These are phyloP conservation scores for Metarhizium sp. DNA, from an alignment of 2,329 filamentous ascomycete species.

Conservation along the genomic window DNA sequence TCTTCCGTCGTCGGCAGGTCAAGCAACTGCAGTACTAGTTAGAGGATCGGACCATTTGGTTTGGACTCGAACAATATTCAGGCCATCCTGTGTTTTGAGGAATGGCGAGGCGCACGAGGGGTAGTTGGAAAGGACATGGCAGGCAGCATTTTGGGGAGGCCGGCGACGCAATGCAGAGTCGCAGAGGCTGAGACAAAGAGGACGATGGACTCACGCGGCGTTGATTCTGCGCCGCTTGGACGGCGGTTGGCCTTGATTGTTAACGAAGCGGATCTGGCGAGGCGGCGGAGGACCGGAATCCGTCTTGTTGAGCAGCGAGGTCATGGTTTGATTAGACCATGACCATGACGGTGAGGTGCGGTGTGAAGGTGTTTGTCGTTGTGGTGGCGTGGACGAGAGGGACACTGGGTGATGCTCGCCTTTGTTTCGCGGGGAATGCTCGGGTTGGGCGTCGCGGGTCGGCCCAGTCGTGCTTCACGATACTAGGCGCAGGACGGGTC, in stretches of 20 bases:
- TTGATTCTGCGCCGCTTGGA: constrained; percentile 71
- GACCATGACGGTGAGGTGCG: constrained; percentile 16
- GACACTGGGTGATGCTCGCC: background rate
- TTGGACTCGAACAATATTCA: background rate
- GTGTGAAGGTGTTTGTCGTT: background rate
- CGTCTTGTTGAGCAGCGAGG: constrained; percentile 32
- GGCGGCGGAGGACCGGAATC: constrained; percentile 32
- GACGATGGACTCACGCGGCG: constrained; percentile 52
- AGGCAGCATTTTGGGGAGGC: background rate
- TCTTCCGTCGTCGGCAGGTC: constrained; percentile 69
- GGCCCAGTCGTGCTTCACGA: background rate
- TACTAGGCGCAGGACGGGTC: background rate
- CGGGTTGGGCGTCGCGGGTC: background rate
- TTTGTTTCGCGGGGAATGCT: background rate
- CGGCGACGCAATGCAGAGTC: background rate
- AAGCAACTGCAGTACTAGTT: constrained; percentile 41
- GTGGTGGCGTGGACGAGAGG: background rate
- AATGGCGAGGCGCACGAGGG: background rate
- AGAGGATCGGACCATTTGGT: background rate
- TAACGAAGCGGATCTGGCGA: constrained; percentile 66
- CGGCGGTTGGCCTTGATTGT: constrained; percentile 71
- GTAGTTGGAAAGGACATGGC: background rate
- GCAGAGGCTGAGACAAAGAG: background rate
- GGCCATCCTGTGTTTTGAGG: background rate
- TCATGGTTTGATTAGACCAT: constrained; percentile 31